Percentiles rank a stretch among this genome's conserved stretches.
Evolutionary conservation across 768 basidiomycete genomes (phyloP).

Genomic region (Russula griseocarnosa): DNA sequence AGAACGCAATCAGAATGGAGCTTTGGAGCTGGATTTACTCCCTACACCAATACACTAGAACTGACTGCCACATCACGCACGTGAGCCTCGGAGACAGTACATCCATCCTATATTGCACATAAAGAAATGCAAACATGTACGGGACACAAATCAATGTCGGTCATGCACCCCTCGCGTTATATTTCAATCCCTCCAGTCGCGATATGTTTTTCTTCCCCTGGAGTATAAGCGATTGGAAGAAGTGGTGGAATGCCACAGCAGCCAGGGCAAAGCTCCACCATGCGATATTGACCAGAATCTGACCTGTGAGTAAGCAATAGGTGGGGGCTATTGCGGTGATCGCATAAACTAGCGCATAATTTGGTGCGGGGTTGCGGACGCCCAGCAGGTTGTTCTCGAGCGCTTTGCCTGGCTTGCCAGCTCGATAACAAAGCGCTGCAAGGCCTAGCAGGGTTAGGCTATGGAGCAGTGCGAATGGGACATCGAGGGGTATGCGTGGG

Average conservation of each 20-base stretch:
- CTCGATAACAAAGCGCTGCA: slow-evolving; percentile 2
- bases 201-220: slow-evolving; percentile 46
- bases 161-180: slow-evolving; percentile 52
- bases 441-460: slow-evolving; percentile 14
- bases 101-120: background rate
- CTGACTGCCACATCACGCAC: no score
- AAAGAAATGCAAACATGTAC: background rate
- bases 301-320: slow-evolving; percentile 30
- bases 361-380: background rate
- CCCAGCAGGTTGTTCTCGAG: background rate
- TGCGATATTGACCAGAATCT: slow-evolving; percentile 14
- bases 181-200: slow-evolving; percentile 51
- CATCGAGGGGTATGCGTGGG: slow-evolving; percentile 19
- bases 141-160: background rate
- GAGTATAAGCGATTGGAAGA: slow-evolving; percentile 39
- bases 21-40: no score
- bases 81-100: no score
- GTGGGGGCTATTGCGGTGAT: slow-evolving; percentile 49
- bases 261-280: slow-evolving; percentile 26
- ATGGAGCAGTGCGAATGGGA: slow-evolving; percentile 29
- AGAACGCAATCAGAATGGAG: background rate
- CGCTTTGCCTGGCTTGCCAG: no score
- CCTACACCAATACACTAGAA: no score
- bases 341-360: slow-evolving; percentile 26
- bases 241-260: slow-evolving; percentile 13